A percentile compares a stretch with the other conserved stretches of the same genome.
Conservation (phyloP, 1,284 basidiomycete species). For the Tylopilus orsonianus region DNA sequence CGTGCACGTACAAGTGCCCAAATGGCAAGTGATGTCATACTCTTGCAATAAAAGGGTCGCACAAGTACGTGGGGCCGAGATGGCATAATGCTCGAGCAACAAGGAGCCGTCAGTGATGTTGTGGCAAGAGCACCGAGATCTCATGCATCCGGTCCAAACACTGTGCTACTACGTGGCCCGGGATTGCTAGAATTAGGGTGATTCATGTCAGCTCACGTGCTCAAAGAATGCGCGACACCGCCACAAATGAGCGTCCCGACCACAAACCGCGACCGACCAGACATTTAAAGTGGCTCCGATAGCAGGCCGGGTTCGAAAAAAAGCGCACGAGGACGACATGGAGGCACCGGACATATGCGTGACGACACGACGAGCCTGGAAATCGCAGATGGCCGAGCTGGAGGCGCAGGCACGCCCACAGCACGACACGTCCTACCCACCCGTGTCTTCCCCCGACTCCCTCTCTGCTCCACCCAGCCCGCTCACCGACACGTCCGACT, state of each 20-base stretch:
- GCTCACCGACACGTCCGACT: conserved; percentile 29
- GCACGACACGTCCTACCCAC: conserved; percentile 7
- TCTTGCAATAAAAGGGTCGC: too few species aligned
- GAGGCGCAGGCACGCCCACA: neutral
- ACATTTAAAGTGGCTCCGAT: neutral
- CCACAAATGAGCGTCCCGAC: conserved; percentile 15
- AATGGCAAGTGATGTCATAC: neutral
- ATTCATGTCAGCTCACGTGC: conserved; percentile 10
- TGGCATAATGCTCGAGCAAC: too few species aligned
- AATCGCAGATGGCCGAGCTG: conserved; percentile 17
- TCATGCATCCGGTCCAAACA: too few species aligned
- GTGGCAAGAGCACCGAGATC: too few species aligned
- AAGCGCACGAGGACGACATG: conserved; percentile 6
- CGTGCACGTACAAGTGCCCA: neutral
- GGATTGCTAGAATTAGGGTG: too few species aligned
- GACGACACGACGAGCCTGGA: conserved; percentile 31
- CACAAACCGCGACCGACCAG: neutral
- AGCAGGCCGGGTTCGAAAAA: neutral
- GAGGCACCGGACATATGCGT: conserved; percentile 22
- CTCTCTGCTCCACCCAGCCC: conserved; percentile 23
- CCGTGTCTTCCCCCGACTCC: conserved; percentile 21
- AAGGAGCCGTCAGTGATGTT: too few species aligned
- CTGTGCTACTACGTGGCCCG: too few species aligned
- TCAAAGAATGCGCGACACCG: conserved; percentile 11
- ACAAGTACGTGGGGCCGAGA: too few species aligned